These are phyloP conservation scores for Letharia lupina DNA, from an alignment of 495 filamentous ascomycete genomes.

Conservation along the genomic window DNA sequence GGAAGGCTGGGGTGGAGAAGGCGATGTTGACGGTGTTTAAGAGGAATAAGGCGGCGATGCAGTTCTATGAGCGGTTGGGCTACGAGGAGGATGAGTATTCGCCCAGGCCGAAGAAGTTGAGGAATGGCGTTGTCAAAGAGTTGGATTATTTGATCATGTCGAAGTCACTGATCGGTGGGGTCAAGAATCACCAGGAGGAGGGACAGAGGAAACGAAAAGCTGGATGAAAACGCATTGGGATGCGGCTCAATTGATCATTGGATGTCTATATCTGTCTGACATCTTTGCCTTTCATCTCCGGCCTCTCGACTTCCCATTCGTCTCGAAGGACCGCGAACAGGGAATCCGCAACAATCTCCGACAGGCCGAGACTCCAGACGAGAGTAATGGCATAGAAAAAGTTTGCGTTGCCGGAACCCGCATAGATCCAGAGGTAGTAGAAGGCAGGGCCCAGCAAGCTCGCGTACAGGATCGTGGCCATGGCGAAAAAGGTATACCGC, in stretches of 20 bases:
- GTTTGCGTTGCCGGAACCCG: constrained; percentile 94
- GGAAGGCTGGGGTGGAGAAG: constrained; percentile 48
- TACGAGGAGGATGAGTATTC: constrained; percentile 61
- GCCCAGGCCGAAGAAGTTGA: constrained; percentile 50
- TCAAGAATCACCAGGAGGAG: background rate
- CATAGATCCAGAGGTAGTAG: constrained; percentile 97
- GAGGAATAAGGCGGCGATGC: constrained; percentile 50
- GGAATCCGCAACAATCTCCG: constrained; percentile 70
- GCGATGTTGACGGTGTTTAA: constrained; percentile 80
- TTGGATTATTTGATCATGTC: constrained; percentile 67
- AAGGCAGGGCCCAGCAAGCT: constrained; percentile 87
- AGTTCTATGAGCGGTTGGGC: constrained; percentile 62
- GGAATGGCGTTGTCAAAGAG: constrained; percentile 55
- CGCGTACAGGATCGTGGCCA: constrained; percentile 74
- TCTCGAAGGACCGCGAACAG: constrained; percentile 84
- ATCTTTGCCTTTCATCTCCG: constrained; percentile 80
- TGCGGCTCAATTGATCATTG: background rate
- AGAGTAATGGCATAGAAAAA: constrained; percentile 99
- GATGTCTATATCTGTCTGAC: constrained; percentile 67
- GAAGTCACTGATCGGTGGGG: constrained; percentile 37
- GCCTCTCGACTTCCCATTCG: constrained; percentile 88
- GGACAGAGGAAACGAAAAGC: constrained; percentile 12
- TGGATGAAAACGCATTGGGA: background rate
- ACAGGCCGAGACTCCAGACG: constrained; percentile 87
- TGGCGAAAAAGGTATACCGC: constrained; percentile 84